These are phyloP conservation scores for Leccinum subgranulosum DNA, from an alignment of 768 basidiomycete genomes.

Conservation along the genomic window DNA sequence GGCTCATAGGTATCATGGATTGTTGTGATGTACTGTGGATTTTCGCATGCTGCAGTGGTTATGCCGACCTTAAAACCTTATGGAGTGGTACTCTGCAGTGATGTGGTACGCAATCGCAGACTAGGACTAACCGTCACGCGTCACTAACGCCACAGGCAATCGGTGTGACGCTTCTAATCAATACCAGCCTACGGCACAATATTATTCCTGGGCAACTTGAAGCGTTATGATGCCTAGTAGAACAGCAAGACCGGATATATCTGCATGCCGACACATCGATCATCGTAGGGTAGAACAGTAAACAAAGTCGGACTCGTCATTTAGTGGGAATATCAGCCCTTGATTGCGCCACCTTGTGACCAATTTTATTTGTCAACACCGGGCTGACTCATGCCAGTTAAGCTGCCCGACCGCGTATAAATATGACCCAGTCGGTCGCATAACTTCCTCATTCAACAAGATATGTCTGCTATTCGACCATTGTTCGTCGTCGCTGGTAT, in stretches of 20 bases:
- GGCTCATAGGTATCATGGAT: constrained; percentile 12
- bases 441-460: background rate
- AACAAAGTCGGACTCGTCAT: background rate
- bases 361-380: constrained; percentile 10
- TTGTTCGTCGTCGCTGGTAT: constrained; percentile 60
- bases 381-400: constrained; percentile 18
- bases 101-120: constrained; percentile 16
- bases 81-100: background rate
- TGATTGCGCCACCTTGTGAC: constrained; percentile 16
- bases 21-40: constrained; percentile 23
- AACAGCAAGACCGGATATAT: constrained; percentile 83
- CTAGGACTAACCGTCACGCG: too few species aligned
- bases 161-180: background rate
- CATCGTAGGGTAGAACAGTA: background rate
- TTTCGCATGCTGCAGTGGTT: constrained; percentile 19
- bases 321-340: background rate
- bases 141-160: too few species aligned
- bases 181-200: constrained; percentile 60
- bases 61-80: constrained; percentile 1
- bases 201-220: constrained; percentile 64
- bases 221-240: constrained; percentile 53
- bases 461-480: constrained; percentile 38
- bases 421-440: background rate
- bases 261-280: constrained; percentile 18
- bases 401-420: constrained; percentile 8